Evolutionary conservation across 1,139 yeast species (phyloP).

Genomic region (Yamadazyma taylorii): DNA sequence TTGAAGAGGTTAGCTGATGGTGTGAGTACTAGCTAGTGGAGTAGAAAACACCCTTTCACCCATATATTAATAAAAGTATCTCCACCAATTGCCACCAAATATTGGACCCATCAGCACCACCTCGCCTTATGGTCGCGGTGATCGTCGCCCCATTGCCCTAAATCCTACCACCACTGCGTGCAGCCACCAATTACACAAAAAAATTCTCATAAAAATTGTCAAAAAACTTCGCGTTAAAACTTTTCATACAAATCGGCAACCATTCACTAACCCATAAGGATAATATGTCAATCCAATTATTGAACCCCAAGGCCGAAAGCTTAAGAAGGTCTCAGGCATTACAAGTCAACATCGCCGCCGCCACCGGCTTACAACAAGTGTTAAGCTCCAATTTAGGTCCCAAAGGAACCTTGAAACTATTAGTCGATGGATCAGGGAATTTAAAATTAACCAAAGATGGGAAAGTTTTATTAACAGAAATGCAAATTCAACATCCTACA

Average conservation of each 20-base stretch:
- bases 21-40: too few species aligned
- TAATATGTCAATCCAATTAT: constrained; percentile 66
- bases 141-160: too few species aligned
- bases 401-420: constrained; percentile 92
- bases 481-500: constrained; percentile 99
- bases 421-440: constrained; percentile 96
- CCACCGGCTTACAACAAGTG: constrained; percentile 94
- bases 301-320: constrained; percentile 97
- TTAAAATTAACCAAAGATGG: constrained; percentile 97
- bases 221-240: constrained; percentile 1
- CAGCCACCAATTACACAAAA: too few species aligned
- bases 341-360: constrained; percentile 93
- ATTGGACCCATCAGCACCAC: too few species aligned
- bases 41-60: too few species aligned
- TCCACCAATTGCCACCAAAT: too few species aligned
- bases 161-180: too few species aligned
- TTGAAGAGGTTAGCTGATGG: too few species aligned
- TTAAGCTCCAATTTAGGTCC: constrained; percentile 93
- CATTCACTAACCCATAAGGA: background rate
- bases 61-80: too few species aligned
- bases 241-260: background rate
- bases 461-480: constrained; percentile 85
- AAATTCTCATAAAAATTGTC: too few species aligned
- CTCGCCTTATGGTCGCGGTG: too few species aligned
- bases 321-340: constrained; percentile 92